Conservation (phyloP, 164 flowering plant species). For the Kalanchoe fedtschenkoi region DNA sequence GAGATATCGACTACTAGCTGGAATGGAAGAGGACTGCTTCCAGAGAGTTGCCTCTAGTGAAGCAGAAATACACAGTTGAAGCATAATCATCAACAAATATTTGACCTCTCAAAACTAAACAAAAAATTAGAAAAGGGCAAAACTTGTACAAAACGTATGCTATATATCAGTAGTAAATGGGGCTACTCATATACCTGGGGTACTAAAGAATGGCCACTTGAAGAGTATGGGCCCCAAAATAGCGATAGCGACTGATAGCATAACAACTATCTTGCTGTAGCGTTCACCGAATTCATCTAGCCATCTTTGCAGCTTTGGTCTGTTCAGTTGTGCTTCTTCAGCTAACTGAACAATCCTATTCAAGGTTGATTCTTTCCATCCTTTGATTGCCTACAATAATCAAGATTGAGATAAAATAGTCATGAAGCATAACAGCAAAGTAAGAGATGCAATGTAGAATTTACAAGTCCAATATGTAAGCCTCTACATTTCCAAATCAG, state of each 20-base stretch:
- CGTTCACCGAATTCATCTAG: constrained; percentile 93
- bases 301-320: constrained; percentile 97
- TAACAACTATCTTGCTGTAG: constrained; percentile 85
- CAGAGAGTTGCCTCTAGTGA: too few relatives aligned
- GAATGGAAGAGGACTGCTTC: neutral
- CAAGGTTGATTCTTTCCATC: constrained; percentile 87
- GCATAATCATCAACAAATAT: neutral
- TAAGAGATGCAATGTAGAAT: neutral
- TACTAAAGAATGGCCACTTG: constrained; percentile 85
- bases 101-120: neutral
- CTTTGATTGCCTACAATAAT: constrained; percentile 58
- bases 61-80: too few relatives aligned
- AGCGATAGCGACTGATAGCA: constrained; percentile 69
- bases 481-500: too few relatives aligned
- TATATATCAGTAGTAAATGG: neutral
- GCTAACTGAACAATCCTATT: constrained; percentile 83
- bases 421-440: neutral
- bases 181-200: constrained; percentile 47
- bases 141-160: neutral
- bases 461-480: neutral
- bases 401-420: neutral
- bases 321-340: constrained; percentile 86
- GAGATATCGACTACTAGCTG: neutral
- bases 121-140: neutral
- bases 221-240: constrained; percentile 81